These are phyloP conservation scores for Akanthomyces dipterigenus DNA, from an alignment of 2,329 filamentous ascomycete species.

Conservation along the genomic window DNA sequence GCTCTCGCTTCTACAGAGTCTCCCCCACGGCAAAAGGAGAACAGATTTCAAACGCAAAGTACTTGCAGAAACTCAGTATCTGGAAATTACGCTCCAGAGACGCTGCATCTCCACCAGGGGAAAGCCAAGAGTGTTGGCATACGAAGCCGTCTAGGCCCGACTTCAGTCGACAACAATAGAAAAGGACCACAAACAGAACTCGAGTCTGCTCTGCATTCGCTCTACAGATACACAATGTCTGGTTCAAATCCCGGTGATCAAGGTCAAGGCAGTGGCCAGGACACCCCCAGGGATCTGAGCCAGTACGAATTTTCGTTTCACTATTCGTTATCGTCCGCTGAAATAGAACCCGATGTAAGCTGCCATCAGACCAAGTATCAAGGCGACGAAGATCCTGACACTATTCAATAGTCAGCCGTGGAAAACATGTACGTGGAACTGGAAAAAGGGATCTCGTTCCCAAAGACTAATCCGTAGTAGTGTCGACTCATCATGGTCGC, in stretches of 20 bases:
- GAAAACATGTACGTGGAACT: slow-evolving; percentile 10
- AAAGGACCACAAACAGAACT: no score
- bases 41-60: neutral
- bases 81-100: no score
- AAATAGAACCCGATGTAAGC: slow-evolving; percentile 12
- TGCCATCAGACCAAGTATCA: neutral
- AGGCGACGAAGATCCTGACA: neutral
- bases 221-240: neutral
- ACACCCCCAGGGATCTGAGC: neutral
- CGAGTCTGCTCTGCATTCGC: neutral
- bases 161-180: neutral
- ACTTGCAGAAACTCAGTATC: neutral
- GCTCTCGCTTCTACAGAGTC: neutral
- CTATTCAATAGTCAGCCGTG: neutral
- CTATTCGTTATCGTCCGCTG: neutral
- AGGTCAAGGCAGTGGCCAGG: neutral
- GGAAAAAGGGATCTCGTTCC: neutral
- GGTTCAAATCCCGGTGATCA: neutral
- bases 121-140: neutral
- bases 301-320: slow-evolving; percentile 12
- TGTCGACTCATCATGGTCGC: slow-evolving; percentile 26
- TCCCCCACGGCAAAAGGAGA: neutral
- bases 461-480: slow-evolving; percentile 8
- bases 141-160: neutral
- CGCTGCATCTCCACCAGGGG: no score